Conservation (phyloP, 148 eudicot species). For the Chenopodium quinoa region DNA sequence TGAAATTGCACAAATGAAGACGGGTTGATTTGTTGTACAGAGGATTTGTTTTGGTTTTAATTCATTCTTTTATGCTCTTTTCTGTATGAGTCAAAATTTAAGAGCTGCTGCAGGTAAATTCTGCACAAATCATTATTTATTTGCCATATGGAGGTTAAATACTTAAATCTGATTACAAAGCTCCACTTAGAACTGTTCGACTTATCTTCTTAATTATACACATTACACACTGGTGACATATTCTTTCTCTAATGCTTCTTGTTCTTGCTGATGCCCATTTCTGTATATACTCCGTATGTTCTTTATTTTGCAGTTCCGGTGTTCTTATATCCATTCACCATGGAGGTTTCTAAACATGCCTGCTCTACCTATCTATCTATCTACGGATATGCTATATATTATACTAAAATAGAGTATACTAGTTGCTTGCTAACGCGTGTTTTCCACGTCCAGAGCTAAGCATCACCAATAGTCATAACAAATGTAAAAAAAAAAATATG, state of each 20-base stretch:
- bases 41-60: constrained; percentile 6
- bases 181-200: not conserved
- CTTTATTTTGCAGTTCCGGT: not conserved
- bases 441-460: no score
- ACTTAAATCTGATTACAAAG: not conserved
- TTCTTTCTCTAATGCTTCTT: not conserved
- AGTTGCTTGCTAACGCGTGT: no score
- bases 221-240: not conserved
- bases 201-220: not conserved
- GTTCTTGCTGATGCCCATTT: not conserved
- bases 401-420: no score
- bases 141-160: not conserved
- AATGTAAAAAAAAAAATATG: no score
- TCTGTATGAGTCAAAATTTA: constrained; percentile 8
- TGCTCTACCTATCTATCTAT: not conserved
- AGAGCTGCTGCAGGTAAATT: not conserved
- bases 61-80: constrained; percentile 19
- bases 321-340: no score
- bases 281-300: no score
- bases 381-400: no score
- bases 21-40: constrained; percentile 15
- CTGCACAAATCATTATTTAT: not conserved
- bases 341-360: not conserved
- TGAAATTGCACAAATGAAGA: constrained; percentile 14
- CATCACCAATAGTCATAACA: no score